phyloP scores from a whole-genome alignment of 129 eudicot species.

The Smallanthus sonchifolius region DNA sequence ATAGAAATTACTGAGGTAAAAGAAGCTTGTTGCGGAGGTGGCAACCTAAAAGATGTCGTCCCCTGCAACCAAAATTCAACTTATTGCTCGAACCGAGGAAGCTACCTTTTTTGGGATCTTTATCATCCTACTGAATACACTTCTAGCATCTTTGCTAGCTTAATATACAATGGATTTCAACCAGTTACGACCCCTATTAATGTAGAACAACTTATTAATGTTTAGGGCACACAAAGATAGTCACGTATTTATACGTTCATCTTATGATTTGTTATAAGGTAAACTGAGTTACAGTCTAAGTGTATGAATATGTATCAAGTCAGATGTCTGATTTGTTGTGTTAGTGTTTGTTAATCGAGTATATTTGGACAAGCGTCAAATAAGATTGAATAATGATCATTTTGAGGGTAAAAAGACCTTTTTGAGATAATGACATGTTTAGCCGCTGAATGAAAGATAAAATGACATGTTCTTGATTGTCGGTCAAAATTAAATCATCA shows the following conservation, averaged over 20 bases:
- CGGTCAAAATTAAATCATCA: too few species aligned
- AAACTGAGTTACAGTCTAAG: neutral
- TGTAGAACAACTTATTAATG: constrained; percentile 48
- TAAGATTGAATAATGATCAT: neutral
- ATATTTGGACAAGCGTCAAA: neutral
- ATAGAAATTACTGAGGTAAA: constrained; percentile 65
- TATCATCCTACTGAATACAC: constrained; percentile 71
- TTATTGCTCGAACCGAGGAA: constrained; percentile 52
- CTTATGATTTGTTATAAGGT: neutral
- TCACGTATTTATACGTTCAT: neutral
- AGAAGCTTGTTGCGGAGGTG: constrained; percentile 84
- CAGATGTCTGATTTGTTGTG: neutral
- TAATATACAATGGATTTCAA: constrained; percentile 37
- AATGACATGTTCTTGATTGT: too few species aligned
- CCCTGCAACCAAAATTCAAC: constrained; percentile 58
- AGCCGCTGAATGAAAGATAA: too few species aligned
- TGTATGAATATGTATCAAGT: neutral
- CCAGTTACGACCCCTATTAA: constrained; percentile 41
- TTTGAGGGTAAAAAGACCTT: too few species aligned
- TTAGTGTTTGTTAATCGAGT: neutral
- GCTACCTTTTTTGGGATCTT: constrained; percentile 74
- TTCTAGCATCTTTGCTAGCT: constrained; percentile 37
- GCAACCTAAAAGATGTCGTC: constrained; percentile 49
- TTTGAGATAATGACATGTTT: too few species aligned
- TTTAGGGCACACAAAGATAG: constrained; percentile 7